These are phyloP conservation scores for Ceratobasidium theobromae DNA, from an alignment of 1,284 basidiomycete species.

Conservation along the genomic window DNA sequence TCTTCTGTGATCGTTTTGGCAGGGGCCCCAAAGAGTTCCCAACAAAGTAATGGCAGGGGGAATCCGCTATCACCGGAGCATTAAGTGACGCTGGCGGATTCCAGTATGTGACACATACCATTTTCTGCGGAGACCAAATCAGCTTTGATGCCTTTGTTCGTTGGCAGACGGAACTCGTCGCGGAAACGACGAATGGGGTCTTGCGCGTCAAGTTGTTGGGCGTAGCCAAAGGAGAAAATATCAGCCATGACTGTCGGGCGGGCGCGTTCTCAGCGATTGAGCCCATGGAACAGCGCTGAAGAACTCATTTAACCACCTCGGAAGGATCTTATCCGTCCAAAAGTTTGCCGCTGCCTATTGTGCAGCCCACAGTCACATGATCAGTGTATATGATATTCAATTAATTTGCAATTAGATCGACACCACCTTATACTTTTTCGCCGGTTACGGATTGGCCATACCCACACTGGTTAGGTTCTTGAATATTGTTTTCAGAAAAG, in stretches of 20 bases:
- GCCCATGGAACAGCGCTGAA: not conserved
- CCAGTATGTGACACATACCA: constrained; percentile 39
- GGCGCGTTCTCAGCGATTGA: not conserved
- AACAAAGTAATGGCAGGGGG: constrained; percentile 81
- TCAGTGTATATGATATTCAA: not conserved
- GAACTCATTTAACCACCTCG: constrained; percentile 23
- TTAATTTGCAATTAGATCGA: too few species aligned
- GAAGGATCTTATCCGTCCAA: constrained; percentile 30
- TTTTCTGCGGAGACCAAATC: constrained; percentile 46
- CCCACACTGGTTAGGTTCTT: too few species aligned
- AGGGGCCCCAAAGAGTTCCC: constrained; percentile 93
- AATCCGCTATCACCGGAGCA: constrained; percentile 47
- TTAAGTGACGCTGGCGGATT: not conserved
- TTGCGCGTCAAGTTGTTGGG: constrained; percentile 32
- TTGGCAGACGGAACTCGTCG: constrained; percentile 63
- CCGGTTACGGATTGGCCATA: too few species aligned
- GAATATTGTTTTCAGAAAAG: too few species aligned
- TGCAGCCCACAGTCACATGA: not conserved
- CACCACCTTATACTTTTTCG: too few species aligned
- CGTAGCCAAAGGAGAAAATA: constrained; percentile 12
- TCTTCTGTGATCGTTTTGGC: constrained; percentile 67
- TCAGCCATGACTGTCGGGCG: constrained; percentile 10
- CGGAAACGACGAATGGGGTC: constrained; percentile 46
- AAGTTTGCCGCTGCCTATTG: too few species aligned
- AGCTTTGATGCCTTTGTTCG: constrained; percentile 57